Conservation (phyloP, 31 red algal species). For the Asparagopsis taxiformis region DNA sequence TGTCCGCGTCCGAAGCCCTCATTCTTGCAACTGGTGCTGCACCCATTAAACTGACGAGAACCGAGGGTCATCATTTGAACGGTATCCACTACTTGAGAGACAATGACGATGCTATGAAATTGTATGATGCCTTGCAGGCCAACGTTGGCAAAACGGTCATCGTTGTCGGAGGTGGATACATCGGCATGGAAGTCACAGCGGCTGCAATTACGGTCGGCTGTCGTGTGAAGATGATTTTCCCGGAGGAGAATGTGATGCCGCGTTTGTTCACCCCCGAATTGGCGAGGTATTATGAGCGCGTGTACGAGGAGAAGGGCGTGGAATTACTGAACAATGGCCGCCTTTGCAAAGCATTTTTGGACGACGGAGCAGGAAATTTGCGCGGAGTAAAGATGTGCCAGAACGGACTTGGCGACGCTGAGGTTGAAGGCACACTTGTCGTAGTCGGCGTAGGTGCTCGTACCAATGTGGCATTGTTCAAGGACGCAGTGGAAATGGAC, state of each 20-base stretch:
- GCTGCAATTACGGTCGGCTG: conserved; percentile 69
- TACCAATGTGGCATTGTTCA: conserved; percentile 60
- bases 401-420: conserved; percentile 24
- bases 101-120: conserved; percentile 68
- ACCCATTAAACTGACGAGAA: conserved; percentile 44
- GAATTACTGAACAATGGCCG: conserved; percentile 72
- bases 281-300: conserved; percentile 81
- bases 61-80: conserved; percentile 53
- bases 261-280: conserved; percentile 89
- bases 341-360: conserved; percentile 73
- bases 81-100: conserved; percentile 92
- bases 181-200: conserved; percentile 94
- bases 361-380: conserved; percentile 48
- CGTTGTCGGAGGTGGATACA: conserved; percentile 96
- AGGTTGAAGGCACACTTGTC: conserved; percentile 51
- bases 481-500: conserved; percentile 68
- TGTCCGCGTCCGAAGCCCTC: conserved; percentile 50
- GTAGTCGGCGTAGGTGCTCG: conserved; percentile 93
- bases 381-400: conserved; percentile 54
- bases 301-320: conserved; percentile 75
- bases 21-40: conserved; percentile 72
- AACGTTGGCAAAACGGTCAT: conserved; percentile 71
- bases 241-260: conserved; percentile 88
- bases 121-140: conserved; percentile 79
- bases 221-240: conserved; percentile 88